Conservation (phyloP, 352 stramenopile species). For the Saprolegnia diclina region DNA sequence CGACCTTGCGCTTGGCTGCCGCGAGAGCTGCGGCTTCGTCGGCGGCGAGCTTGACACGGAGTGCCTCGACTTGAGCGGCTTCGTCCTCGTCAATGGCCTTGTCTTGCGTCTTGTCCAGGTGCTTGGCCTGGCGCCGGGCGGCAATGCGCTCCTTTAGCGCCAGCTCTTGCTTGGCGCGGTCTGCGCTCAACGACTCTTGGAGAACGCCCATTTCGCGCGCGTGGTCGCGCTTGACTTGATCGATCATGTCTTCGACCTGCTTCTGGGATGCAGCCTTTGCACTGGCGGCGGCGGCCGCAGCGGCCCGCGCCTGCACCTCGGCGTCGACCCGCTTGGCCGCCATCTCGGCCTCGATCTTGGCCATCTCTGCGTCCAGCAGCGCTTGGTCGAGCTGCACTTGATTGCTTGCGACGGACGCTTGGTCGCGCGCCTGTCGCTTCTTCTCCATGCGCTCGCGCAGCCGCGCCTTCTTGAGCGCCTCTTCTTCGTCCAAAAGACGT, state of each 20-base stretch:
- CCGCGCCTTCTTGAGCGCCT: conserved; percentile 31
- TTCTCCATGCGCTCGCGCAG: conserved; percentile 35
- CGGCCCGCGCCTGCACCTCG: conserved; percentile 22
- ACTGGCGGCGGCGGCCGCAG: conserved; percentile 26
- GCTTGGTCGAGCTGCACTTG: conserved; percentile 21
- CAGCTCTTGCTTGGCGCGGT: conserved; percentile 48
- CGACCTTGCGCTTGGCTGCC: conserved; percentile 13
- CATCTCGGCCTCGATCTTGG: conserved; percentile 36
- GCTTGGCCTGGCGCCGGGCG: conserved; percentile 33
- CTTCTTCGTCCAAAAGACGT: conserved; percentile 34
- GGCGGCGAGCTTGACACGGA: conserved; percentile 34
- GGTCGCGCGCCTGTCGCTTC: conserved; percentile 35
- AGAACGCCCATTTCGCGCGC: conserved; percentile 33
- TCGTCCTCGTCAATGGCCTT: conserved; percentile 26
- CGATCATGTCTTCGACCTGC: conserved; percentile 34
- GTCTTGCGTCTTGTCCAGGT: conserved; percentile 29
- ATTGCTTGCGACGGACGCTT: conserved; percentile 28
- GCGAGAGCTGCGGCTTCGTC: conserved; percentile 7
- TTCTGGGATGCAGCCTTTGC: conserved; percentile 14
- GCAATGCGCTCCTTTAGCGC: conserved; percentile 50
- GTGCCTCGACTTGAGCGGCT: conserved; percentile 33
- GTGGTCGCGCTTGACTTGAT: conserved; percentile 34
- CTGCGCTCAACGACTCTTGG: conserved; percentile 31
- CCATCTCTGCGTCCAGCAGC: conserved; percentile 33
- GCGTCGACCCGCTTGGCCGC: conserved; percentile 27